Conservation (phyloP, 139 green algal genomes). For the Volvox africanus region DNA sequence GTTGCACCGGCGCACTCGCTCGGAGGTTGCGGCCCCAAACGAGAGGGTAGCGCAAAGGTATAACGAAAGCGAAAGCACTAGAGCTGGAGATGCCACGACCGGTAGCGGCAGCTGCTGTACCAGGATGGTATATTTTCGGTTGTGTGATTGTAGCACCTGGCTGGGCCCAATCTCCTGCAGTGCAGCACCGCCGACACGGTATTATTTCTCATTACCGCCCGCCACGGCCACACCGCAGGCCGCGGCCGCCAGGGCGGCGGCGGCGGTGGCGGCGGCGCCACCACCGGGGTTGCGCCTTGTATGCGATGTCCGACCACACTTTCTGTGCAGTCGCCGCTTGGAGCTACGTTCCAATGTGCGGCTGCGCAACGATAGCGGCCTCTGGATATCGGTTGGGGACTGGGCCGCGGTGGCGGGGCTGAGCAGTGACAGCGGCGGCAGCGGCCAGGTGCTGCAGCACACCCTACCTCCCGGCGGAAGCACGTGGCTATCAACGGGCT, state of each 20-base stretch:
- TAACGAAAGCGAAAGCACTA: neutral
- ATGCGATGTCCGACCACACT: conserved; percentile 48
- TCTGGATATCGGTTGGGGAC: conserved; percentile 61
- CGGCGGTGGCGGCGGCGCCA: neutral
- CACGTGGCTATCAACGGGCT: conserved; percentile 62
- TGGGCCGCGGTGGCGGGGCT: neutral
- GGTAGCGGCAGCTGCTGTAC: neutral
- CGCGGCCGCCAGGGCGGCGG: neutral
- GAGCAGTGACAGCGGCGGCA: neutral
- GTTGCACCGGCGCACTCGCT: neutral
- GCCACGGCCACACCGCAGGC: neutral
- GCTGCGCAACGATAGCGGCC: conserved; percentile 62
- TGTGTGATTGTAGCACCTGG: neutral
- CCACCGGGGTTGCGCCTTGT: conserved; percentile 48
- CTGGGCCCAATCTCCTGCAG: conserved; percentile 15
- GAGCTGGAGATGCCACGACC: neutral
- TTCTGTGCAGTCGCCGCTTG: conserved; percentile 59
- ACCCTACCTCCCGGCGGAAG: conserved; percentile 49
- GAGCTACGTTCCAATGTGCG: conserved; percentile 65
- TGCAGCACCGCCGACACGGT: neutral
- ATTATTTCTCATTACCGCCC: conserved; percentile 25
- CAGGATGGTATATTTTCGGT: conserved; percentile 15
- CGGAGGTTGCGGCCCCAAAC: neutral
- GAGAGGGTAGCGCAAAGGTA: neutral
- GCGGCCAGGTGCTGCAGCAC: conserved; percentile 38